These are phyloP conservation scores for Yamadazyma sp. DNA, from an alignment of 805 yeast genomes.

Conservation along the genomic window DNA sequence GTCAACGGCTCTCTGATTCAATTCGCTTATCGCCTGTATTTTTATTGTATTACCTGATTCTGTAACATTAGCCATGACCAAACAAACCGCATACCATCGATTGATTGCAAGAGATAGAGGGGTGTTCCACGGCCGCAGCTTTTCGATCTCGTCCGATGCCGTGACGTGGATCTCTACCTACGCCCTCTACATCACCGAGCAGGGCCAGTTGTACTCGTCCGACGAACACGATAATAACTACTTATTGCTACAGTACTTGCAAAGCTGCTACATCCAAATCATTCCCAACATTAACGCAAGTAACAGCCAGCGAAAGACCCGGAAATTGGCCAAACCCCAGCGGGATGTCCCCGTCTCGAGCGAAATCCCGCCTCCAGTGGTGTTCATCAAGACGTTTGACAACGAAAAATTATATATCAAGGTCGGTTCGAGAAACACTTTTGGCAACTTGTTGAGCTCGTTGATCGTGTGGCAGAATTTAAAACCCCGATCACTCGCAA, in stretches of 20 bases:
- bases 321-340: slow-evolving; percentile 11
- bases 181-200: slow-evolving; percentile 28
- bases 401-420: slow-evolving; percentile 38
- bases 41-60: no score
- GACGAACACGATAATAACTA: slow-evolving; percentile 31
- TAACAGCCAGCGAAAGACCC: slow-evolving; percentile 4
- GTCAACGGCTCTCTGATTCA: no score
- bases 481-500: slow-evolving; percentile 51
- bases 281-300: slow-evolving; percentile 23
- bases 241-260: slow-evolving; percentile 34
- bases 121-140: slow-evolving; percentile 30
- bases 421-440: slow-evolving; percentile 35
- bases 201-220: slow-evolving; percentile 34
- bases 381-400: slow-evolving; percentile 42
- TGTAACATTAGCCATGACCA: slow-evolving; percentile 17
- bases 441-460: slow-evolving; percentile 44
- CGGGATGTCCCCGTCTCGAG: slow-evolving; percentile 1
- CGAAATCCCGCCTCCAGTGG: slow-evolving; percentile 30
- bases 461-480: slow-evolving; percentile 59
- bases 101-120: slow-evolving; percentile 36
- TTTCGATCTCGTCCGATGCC: slow-evolving; percentile 38
- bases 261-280: slow-evolving; percentile 41
- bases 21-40: no score
- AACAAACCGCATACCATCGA: slow-evolving; percentile 28
- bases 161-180: slow-evolving; percentile 34